These are phyloP conservation scores for Chalciporus chontae DNA, from an alignment of 768 basidiomycete genomes.

Conservation along the genomic window DNA sequence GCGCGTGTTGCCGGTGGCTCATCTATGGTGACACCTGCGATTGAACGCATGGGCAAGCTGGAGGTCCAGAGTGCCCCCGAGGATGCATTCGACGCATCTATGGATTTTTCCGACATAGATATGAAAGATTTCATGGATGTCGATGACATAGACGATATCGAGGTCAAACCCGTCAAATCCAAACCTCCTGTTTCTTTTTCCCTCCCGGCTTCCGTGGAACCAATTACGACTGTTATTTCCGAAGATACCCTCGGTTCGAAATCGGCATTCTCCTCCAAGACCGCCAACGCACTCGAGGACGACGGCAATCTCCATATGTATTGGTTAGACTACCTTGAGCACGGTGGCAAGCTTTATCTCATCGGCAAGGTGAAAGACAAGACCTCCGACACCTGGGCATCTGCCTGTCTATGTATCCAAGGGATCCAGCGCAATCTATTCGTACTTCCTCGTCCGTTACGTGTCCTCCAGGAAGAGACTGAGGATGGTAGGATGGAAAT, in stretches of 20 bases:
- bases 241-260: constrained; percentile 56
- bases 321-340: constrained; percentile 95
- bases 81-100: constrained; percentile 46
- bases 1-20: constrained; percentile 40
- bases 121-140: constrained; percentile 57
- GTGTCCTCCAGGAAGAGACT: constrained; percentile 39
- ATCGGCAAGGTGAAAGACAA: constrained; percentile 90
- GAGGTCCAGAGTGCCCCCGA: constrained; percentile 54
- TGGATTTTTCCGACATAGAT: constrained; percentile 54
- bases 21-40: constrained; percentile 49
- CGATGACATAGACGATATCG: constrained; percentile 41
- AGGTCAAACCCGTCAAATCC: constrained; percentile 36
- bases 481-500: constrained; percentile 33
- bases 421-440: constrained; percentile 89
- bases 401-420: constrained; percentile 83
- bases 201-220: background rate
- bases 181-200: constrained; percentile 9
- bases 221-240: constrained; percentile 40
- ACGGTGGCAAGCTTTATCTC: constrained; percentile 80
- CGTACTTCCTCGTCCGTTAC: constrained; percentile 72
- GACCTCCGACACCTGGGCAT: constrained; percentile 60
- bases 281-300: constrained; percentile 63
- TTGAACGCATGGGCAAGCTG: constrained; percentile 54
- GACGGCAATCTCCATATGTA: constrained; percentile 89
- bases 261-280: constrained; percentile 34